Evolutionary conservation across 2,329 filamentous ascomycete species (phyloP).

Genomic region (Acrodontium crateriforme): DNA sequence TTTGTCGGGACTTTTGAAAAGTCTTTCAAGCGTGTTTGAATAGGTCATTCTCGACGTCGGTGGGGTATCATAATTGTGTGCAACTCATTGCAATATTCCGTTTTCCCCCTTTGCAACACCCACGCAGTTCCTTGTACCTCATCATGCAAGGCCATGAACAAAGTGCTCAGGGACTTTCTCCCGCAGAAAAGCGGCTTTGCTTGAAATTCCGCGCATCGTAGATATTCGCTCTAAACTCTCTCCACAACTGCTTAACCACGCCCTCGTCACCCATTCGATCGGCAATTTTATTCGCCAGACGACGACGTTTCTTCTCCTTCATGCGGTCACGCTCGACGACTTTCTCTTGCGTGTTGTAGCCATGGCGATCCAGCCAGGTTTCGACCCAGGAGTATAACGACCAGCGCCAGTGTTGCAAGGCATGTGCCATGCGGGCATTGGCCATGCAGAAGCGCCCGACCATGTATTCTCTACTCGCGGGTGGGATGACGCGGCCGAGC

Average conservation of each 20-base stretch:
- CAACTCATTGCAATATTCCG: too few species aligned
- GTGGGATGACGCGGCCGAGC: conserved; percentile 34
- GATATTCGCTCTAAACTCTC: conserved; percentile 50
- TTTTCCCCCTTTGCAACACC: too few species aligned
- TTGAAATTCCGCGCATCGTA: conserved; percentile 42
- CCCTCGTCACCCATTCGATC: conserved; percentile 48
- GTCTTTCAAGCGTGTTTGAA: too few species aligned
- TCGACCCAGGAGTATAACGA: conserved; percentile 61
- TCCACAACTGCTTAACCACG: conserved; percentile 48
- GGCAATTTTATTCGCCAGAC: conserved; percentile 49
- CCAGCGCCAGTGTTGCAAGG: conserved; percentile 61
- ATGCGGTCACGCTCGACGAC: conserved; percentile 48
- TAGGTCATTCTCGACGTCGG: too few species aligned
- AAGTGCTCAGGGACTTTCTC: neutral
- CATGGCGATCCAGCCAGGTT: conserved; percentile 43
- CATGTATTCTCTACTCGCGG: conserved; percentile 35
- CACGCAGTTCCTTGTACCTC: too few species aligned
- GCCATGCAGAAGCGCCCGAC: conserved; percentile 45
- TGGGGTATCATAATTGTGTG: too few species aligned
- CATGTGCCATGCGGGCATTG: conserved; percentile 57
- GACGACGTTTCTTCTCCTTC: conserved; percentile 44
- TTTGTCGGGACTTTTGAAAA: too few species aligned
- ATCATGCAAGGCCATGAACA: too few species aligned
- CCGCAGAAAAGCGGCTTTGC: conserved; percentile 14
- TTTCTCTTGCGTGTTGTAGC: conserved; percentile 43